Conservation (phyloP, 371 early-diverging fungal species). For the Mortierella sp. region DNA sequence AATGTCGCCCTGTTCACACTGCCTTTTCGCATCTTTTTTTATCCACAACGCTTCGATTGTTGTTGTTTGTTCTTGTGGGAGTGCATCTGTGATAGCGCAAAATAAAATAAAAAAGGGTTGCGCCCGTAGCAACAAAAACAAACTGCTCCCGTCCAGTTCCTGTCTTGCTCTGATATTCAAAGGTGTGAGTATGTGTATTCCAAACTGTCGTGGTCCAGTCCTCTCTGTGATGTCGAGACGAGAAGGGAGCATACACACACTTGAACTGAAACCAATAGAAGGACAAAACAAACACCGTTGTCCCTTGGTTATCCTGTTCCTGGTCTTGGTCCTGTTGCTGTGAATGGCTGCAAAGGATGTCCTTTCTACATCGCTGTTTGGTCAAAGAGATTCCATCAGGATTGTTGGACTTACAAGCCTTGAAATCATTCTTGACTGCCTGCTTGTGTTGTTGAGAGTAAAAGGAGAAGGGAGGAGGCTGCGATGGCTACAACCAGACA, state of each 20-base stretch:
- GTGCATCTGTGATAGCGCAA: not conserved
- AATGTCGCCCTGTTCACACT: not conserved
- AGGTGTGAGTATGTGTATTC: not conserved
- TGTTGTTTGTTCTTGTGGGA: not conserved
- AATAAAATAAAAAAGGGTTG: not conserved
- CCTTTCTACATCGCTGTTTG: not conserved
- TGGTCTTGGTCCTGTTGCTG: not conserved
- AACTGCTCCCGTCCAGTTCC: not conserved
- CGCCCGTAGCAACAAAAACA: too few relatives aligned
- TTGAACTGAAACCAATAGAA: not conserved
- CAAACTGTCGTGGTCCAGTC: constrained; percentile 6
- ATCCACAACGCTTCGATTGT: not conserved
- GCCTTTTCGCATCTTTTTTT: not conserved
- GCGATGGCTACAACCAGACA: not conserved
- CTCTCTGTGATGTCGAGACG: not conserved
- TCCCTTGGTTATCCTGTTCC: not conserved
- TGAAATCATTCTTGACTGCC: constrained; percentile 37
- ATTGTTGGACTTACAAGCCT: constrained; percentile 33
- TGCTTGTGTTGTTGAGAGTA: not conserved
- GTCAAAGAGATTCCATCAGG: not conserved
- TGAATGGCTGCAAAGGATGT: too few relatives aligned
- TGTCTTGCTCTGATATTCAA: constrained; percentile 4
- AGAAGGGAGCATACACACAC: not conserved
- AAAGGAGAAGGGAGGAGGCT: not conserved
- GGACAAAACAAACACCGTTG: not conserved